Percentiles rank a stretch among this genome's conserved stretches.
Evolutionary conservation across 2,329 filamentous ascomycete genomes (phyloP).

Genomic region (Diaporthe vexans): DNA sequence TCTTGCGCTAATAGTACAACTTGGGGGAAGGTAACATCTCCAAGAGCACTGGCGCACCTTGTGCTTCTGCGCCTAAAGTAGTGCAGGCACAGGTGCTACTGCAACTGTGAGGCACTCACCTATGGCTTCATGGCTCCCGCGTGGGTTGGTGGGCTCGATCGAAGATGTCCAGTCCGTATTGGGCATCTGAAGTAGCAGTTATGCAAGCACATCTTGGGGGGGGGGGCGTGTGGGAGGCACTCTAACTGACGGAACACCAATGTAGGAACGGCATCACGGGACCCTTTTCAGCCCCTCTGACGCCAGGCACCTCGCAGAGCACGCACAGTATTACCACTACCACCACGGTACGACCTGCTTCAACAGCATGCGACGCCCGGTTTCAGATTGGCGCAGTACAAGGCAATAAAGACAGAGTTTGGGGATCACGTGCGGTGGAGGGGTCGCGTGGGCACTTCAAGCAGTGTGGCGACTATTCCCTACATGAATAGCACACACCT

Average conservation of each 20-base stretch:
- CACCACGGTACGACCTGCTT: background rate
- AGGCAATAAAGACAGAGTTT: slow-evolving; percentile 27
- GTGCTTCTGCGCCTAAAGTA: background rate
- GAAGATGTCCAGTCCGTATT: background rate
- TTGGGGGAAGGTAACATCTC: too few relatives aligned
- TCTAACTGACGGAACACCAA: slow-evolving; percentile 21
- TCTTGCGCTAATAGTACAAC: background rate
- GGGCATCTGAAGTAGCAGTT: background rate
- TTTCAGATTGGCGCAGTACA: slow-evolving; percentile 25
- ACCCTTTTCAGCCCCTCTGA: background rate
- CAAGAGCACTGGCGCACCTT: background rate
- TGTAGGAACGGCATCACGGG: slow-evolving; percentile 36
- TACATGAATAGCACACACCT: background rate
- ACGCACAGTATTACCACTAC: background rate
- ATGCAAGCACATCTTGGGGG: slow-evolving; percentile 11
- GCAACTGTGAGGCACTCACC: slow-evolving; percentile 1
- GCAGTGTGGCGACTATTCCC: slow-evolving; percentile 5
- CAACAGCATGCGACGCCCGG: slow-evolving; percentile 13
- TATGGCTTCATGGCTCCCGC: slow-evolving; percentile 10
- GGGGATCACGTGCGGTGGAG: background rate
- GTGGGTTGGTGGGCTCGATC: slow-evolving; percentile 8
- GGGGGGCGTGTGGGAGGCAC: slow-evolving; percentile 35
- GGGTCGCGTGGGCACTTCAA: background rate
- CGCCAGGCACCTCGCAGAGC: slow-evolving; percentile 7
- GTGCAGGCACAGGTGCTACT: slow-evolving; percentile 20